These are phyloP conservation scores for Coccinonectria pachysandricola DNA, from an alignment of 2,329 filamentous ascomycete species.

Conservation along the genomic window DNA sequence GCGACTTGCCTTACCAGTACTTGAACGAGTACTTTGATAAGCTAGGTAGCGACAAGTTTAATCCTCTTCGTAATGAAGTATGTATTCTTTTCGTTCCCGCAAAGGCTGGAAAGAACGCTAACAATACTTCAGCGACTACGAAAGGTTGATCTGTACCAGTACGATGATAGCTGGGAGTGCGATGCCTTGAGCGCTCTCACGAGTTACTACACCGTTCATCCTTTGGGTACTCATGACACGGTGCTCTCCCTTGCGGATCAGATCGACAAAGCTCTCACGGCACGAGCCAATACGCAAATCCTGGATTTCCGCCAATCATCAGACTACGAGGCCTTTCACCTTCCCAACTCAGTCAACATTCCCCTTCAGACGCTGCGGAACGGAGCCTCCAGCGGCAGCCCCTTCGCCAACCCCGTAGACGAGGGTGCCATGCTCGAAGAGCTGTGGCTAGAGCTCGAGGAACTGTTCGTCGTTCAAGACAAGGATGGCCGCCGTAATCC, in stretches of 20 bases:
- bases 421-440: slow-evolving; percentile 33
- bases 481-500: slow-evolving; percentile 18
- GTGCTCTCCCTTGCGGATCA: slow-evolving; percentile 16
- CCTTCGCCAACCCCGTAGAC: slow-evolving; percentile 33
- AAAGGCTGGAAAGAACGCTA: too few relatives aligned
- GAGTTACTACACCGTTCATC: slow-evolving; percentile 22
- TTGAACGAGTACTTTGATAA: slow-evolving; percentile 49
- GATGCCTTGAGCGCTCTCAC: slow-evolving; percentile 28
- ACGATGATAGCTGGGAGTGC: slow-evolving; percentile 45
- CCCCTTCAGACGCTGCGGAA: slow-evolving; percentile 30
- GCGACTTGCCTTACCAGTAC: slow-evolving; percentile 53
- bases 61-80: slow-evolving; percentile 33
- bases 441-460: slow-evolving; percentile 39
- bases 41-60: slow-evolving; percentile 37
- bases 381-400: slow-evolving; percentile 16
- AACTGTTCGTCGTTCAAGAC: slow-evolving; percentile 27
- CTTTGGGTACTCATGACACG: slow-evolving; percentile 14
- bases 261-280: slow-evolving; percentile 15
- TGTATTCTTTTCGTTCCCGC: too few relatives aligned
- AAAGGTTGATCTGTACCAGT: slow-evolving; percentile 41
- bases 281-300: slow-evolving; percentile 25
- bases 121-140: slow-evolving; percentile 37
- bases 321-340: slow-evolving; percentile 33
- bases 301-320: slow-evolving; percentile 32
- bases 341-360: slow-evolving; percentile 36